Evolutionary conservation across 2,329 filamentous ascomycete genomes (phyloP).

Genomic region (Colletotrichum chrysophilum): DNA sequence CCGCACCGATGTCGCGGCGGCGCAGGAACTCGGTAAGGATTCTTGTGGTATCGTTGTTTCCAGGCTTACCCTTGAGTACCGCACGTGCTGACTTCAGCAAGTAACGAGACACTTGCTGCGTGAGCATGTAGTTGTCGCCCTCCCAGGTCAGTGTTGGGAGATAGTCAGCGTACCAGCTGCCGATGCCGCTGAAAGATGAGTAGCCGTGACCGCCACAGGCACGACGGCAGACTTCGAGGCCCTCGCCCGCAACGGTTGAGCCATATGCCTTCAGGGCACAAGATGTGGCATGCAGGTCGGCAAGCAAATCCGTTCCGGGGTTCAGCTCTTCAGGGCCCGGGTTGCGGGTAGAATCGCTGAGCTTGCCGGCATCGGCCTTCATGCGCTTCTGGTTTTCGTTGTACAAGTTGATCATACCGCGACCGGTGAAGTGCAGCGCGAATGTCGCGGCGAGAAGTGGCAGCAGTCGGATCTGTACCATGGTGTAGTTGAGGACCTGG

Average conservation of each 20-base stretch:
- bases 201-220: conserved; percentile 82
- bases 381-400: conserved; percentile 75
- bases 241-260: conserved; percentile 75
- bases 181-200: conserved; percentile 77
- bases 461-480: conserved; percentile 77
- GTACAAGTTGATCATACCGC: conserved; percentile 77
- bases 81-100: conserved; percentile 77
- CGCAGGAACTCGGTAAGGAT: conserved; percentile 70
- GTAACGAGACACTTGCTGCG: conserved; percentile 79
- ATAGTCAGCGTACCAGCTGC: conserved; percentile 77
- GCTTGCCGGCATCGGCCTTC: conserved; percentile 47
- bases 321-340: conserved; percentile 72
- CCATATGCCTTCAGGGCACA: conserved; percentile 78
- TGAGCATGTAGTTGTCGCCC: conserved; percentile 84
- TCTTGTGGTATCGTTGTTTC: conserved; percentile 68
- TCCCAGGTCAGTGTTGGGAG: conserved; percentile 75
- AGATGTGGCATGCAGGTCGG: conserved; percentile 78
- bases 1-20: conserved; percentile 72
- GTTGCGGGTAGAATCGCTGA: conserved; percentile 51
- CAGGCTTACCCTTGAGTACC: conserved; percentile 67
- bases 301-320: conserved; percentile 67
- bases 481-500: conserved; percentile 80
- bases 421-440: conserved; percentile 80
- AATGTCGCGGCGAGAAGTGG: conserved; percentile 77
- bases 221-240: conserved; percentile 75